phyloP scores from a whole-genome alignment of 1,284 basidiomycete genomes.

The Trametes hirsuta region DNA sequence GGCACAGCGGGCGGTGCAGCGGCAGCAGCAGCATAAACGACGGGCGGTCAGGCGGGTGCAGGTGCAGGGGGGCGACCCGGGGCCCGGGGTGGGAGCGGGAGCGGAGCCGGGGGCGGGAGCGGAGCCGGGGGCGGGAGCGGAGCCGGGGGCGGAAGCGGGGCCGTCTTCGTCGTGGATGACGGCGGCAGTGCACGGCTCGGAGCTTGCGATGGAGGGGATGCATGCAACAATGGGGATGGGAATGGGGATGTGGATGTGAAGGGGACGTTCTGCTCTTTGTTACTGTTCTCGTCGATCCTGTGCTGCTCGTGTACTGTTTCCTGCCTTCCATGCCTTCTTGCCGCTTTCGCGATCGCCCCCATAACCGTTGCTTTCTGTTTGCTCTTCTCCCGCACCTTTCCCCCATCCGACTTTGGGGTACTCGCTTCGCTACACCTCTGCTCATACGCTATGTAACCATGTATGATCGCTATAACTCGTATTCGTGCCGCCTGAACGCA shows the following conservation, averaged over 20 bases:
- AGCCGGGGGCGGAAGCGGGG: no score
- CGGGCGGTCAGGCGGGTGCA: conserved; percentile 1
- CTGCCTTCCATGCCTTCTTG: not conserved
- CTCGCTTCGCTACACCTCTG: not conserved
- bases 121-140: no score
- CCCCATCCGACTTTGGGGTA: no score
- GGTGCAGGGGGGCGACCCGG: no score
- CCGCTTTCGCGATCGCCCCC: not conserved
- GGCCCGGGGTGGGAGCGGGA: not conserved
- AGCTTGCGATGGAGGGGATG: not conserved
- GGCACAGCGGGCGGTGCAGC: not conserved
- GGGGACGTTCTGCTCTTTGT: not conserved
- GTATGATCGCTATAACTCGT: no score
- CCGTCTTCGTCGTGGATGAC: no score
- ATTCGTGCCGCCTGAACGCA: no score
- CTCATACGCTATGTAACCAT: not conserved
- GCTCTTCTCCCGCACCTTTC: no score
- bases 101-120: not conserved
- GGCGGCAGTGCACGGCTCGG: not conserved
- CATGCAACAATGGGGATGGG: no score
- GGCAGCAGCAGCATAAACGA: conserved; percentile 1
- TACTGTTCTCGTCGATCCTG: not conserved
- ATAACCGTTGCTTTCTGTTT: not conserved
- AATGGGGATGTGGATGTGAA: not conserved
- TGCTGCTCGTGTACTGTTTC: not conserved